Evolutionary conservation across 257 asterid species (phyloP).

Genomic region (Ilex aquifolium): DNA sequence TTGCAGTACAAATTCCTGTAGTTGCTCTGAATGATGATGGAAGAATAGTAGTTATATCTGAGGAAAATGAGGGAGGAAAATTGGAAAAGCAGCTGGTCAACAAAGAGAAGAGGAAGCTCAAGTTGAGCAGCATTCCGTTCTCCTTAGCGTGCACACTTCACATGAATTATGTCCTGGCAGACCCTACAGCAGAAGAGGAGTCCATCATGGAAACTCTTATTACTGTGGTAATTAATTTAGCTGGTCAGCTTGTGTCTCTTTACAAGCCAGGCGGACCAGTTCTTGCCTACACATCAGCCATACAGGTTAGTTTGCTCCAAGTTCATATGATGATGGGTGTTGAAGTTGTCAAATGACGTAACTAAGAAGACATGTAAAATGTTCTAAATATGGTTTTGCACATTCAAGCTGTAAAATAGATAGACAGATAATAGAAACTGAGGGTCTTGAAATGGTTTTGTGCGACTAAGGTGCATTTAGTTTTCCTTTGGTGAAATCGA

Average conservation of each 20-base stretch:
- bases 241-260: constrained; percentile 69
- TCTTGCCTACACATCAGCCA: constrained; percentile 52
- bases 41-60: constrained; percentile 58
- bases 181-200: constrained; percentile 97
- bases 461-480: too few relatives aligned
- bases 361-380: background rate
- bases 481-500: too few relatives aligned
- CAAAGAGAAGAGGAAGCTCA: constrained; percentile 70
- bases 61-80: constrained; percentile 35
- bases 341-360: background rate
- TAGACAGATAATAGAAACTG: too few relatives aligned
- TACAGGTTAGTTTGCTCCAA: constrained; percentile 53
- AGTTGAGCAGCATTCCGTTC: constrained; percentile 45
- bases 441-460: too few relatives aligned
- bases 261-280: constrained; percentile 92
- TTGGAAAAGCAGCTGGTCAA: constrained; percentile 63
- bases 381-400: background rate
- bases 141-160: constrained; percentile 81
- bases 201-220: constrained; percentile 77
- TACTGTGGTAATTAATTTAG: constrained; percentile 71
- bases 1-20: constrained; percentile 80
- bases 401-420: too few relatives aligned
- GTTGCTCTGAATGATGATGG: constrained; percentile 85
- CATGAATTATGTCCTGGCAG: constrained; percentile 85
- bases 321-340: background rate